Conservation (phyloP, 176 grass and related monocot genomes). For the Oryza meridionalis region DNA sequence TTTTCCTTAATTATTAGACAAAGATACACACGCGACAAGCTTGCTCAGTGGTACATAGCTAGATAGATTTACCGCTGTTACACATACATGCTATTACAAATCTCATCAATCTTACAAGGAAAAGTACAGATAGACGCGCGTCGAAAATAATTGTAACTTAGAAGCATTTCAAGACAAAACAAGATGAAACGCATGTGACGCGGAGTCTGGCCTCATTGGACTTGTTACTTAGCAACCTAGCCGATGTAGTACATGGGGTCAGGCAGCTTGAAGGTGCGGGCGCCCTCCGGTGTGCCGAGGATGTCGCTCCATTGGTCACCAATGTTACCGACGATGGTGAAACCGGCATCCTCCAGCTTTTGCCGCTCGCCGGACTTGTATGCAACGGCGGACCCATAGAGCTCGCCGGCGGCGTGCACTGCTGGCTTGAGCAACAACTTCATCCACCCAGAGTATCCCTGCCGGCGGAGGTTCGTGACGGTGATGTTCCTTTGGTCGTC, state of each 20-base stretch:
- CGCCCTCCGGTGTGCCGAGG: conserved; percentile 33
- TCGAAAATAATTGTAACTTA: too few relatives aligned
- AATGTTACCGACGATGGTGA: conserved; percentile 50
- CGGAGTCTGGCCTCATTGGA: too few relatives aligned
- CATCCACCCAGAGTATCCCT: conserved; percentile 46
- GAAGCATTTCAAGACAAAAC: too few relatives aligned
- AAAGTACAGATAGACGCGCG: too few relatives aligned
- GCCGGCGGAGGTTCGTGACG: conserved; percentile 5
- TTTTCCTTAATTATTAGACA: too few relatives aligned
- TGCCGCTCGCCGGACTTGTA: conserved; percentile 56
- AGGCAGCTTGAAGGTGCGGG: conserved; percentile 58
- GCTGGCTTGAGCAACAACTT: conserved; percentile 49
- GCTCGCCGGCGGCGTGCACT: background rate
- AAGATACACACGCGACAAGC: too few relatives aligned
- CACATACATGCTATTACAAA: too few relatives aligned
- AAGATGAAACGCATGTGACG: too few relatives aligned
- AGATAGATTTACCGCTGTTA: too few relatives aligned
- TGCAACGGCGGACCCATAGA: conserved; percentile 24
- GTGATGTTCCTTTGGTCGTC: conserved; percentile 45
- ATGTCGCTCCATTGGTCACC: conserved; percentile 73
- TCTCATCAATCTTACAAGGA: too few relatives aligned
- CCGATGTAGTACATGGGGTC: conserved; percentile 59
- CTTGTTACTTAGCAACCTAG: background rate
- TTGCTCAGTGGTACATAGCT: too few relatives aligned
- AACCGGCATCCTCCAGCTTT: conserved; percentile 48